Conservation (phyloP, 83 land plant species). For the Larix sibirica region DNA sequence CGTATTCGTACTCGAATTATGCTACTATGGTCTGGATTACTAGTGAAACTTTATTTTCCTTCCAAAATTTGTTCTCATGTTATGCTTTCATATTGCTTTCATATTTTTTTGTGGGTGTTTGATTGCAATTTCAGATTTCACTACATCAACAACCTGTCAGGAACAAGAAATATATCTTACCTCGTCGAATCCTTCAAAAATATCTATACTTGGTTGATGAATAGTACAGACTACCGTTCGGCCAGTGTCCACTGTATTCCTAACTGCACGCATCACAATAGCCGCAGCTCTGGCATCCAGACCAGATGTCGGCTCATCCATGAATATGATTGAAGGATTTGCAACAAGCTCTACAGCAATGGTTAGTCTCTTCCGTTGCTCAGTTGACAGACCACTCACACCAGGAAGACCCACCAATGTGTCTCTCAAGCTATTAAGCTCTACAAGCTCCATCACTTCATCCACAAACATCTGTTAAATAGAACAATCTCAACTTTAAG, state of each 20-base stretch:
- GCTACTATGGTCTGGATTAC: too few relatives aligned
- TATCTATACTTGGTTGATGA: constrained; percentile 12
- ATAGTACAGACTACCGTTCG: constrained; percentile 12
- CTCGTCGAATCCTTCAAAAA: constrained; percentile 13
- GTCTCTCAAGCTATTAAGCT: constrained; percentile 12
- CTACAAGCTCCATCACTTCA: constrained; percentile 14
- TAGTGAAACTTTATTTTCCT: too few relatives aligned
- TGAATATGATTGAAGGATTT: constrained; percentile 8
- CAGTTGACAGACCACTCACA: constrained; percentile 12
- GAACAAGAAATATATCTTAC: not conserved
- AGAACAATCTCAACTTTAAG: not conserved
- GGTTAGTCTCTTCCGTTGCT: constrained; percentile 15
- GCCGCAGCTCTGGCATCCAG: constrained; percentile 14
- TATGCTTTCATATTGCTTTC: too few relatives aligned
- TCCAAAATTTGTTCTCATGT: too few relatives aligned
- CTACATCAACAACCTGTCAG: too few relatives aligned
- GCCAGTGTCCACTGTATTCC: constrained; percentile 12
- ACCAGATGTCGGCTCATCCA: constrained; percentile 14
- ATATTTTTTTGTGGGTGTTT: too few relatives aligned
- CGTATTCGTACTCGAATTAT: too few relatives aligned
- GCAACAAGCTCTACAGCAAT: constrained; percentile 14
- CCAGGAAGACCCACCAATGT: constrained; percentile 14
- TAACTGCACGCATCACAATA: constrained; percentile 11
- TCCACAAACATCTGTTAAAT: constrained; percentile 9
- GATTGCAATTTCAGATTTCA: too few relatives aligned